Evolutionary conservation across 495 filamentous ascomycete genomes (phyloP).

Genomic region (Saxispiralis lemnorum): DNA sequence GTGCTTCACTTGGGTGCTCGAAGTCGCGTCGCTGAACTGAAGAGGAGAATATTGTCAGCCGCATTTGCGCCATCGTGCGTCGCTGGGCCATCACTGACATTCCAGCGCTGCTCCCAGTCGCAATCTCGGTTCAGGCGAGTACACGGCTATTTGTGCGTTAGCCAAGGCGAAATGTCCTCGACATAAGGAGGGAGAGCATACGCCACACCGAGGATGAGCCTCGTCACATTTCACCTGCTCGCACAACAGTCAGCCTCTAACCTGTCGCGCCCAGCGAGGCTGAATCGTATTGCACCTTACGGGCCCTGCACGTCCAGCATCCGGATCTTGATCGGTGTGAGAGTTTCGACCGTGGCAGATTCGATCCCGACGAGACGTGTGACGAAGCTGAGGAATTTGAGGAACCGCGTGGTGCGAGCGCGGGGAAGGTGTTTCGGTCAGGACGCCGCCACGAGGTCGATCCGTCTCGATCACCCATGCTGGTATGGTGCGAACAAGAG

Average conservation of each 20-base stretch:
- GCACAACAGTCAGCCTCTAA: neutral
- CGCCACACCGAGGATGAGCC: conserved; percentile 10
- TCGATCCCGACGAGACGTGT: conserved; percentile 1
- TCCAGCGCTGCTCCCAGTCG: conserved; percentile 15
- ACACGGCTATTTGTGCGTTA: conserved; percentile 8
- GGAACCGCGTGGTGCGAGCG: conserved; percentile 8
- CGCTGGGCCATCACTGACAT: conserved; percentile 5
- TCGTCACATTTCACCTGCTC: conserved; percentile 18
- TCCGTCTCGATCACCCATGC: too few species aligned
- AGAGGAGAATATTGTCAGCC: conserved; percentile 1
- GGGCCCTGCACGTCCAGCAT: conserved; percentile 15
- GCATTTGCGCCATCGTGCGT: conserved; percentile 11
- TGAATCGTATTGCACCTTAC: conserved; percentile 6
- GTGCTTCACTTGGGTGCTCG: conserved; percentile 8
- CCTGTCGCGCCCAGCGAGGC: neutral
- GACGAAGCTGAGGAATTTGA: neutral
- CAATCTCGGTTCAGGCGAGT: conserved; percentile 11
- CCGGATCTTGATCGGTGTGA: conserved; percentile 15
- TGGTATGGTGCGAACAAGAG: too few species aligned
- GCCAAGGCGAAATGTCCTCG: neutral
- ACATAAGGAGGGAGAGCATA: conserved; percentile 1
- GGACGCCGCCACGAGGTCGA: too few species aligned
- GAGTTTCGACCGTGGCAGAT: conserved; percentile 4
- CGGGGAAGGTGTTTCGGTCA: neutral
- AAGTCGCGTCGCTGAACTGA: conserved; percentile 18